Evolutionary conservation across 164 flowering plant genomes (phyloP).

Genomic region (Liriodendron chinense): DNA sequence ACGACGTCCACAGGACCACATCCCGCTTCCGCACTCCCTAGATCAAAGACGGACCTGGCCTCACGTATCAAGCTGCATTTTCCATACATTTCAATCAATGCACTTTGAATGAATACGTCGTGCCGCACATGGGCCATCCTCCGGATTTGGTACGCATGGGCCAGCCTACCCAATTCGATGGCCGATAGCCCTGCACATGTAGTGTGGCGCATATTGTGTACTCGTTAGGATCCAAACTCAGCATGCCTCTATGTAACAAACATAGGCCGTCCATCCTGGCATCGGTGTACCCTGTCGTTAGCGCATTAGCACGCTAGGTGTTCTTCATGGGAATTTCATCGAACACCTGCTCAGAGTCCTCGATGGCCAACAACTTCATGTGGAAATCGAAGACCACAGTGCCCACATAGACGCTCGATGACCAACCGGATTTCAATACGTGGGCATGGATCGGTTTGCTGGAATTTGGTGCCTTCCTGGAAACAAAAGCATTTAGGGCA

Average conservation of each 20-base stretch:
- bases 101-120: slow-evolving; percentile 57
- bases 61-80: slow-evolving; percentile 57
- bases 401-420: slow-evolving; percentile 59
- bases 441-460: slow-evolving; percentile 51
- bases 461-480: slow-evolving; percentile 17
- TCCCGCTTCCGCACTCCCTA: slow-evolving; percentile 36
- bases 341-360: slow-evolving; percentile 46
- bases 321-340: slow-evolving; percentile 77
- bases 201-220: slow-evolving; percentile 55
- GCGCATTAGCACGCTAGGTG: slow-evolving; percentile 64
- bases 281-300: slow-evolving; percentile 60
- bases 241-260: slow-evolving; percentile 39
- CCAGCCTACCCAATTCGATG: slow-evolving; percentile 54
- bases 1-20: slow-evolving; percentile 78
- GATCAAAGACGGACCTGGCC: slow-evolving; percentile 46
- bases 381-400: slow-evolving; percentile 58
- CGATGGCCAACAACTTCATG: slow-evolving; percentile 28
- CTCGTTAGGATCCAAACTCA: slow-evolving; percentile 41
- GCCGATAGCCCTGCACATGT: slow-evolving; percentile 53
- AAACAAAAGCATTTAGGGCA: slow-evolving; percentile 35
- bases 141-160: too few species aligned
- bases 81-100: slow-evolving; percentile 82
- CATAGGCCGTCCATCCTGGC: slow-evolving; percentile 38
- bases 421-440: slow-evolving; percentile 52
- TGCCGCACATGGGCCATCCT: too few species aligned